Evolutionary conservation across 2,329 filamentous ascomycete genomes (phyloP), one percentile per base, ranked within the genome.

Genomic region (Didymella arachidicola): DNA sequence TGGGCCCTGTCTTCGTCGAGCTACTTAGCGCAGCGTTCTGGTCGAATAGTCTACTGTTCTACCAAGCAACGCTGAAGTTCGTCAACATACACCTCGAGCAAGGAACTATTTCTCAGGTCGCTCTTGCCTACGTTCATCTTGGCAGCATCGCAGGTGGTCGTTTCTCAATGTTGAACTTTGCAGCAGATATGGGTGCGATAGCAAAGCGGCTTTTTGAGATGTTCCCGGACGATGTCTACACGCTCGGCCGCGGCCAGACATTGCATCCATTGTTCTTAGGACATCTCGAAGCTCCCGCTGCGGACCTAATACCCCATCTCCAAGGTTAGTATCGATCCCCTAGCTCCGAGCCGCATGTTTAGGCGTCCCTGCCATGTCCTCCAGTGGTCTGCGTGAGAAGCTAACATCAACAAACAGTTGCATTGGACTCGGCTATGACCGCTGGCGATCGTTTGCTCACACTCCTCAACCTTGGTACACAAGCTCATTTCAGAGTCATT

Each of bases 381-480:
- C 10, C 30, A 2, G 3, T 30, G 18, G 8, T n/a, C 18, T 16
- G 39, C 4, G 3, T 18, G 22, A 14, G 29, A 43, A 19, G 25
- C 55, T 57, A 26, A 57, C 38, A 27, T 30, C 4, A 1, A 1
- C 1, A 2, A 32, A 34, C 11, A 58, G 51, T 32, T 36, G 86
- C 88, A 1, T 80, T 91, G 25, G 89, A 92, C 57, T 85, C 86
- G 53, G 85, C 88, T 0, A 83, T 88, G 0, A 80, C 84, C 19
- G 84, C 88, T 2, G 90, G 90, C 1, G 90, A 94, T 70, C 84
- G 89, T 29, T 87, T 89, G 52, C 84, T 90, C 1, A 87, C 89
- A 7, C 87, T 93, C 30, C 79, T 93, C 10, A 89, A 89, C 65
- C 86, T 90, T 50, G 91, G 89, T 0, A 79, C 92, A 19, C 82